A percentile compares a stretch with the other conserved stretches of the same genome.
phyloP scores from a whole-genome alignment of 1,284 basidiomycete genomes.

The Afroboletus lepidellus region DNA sequence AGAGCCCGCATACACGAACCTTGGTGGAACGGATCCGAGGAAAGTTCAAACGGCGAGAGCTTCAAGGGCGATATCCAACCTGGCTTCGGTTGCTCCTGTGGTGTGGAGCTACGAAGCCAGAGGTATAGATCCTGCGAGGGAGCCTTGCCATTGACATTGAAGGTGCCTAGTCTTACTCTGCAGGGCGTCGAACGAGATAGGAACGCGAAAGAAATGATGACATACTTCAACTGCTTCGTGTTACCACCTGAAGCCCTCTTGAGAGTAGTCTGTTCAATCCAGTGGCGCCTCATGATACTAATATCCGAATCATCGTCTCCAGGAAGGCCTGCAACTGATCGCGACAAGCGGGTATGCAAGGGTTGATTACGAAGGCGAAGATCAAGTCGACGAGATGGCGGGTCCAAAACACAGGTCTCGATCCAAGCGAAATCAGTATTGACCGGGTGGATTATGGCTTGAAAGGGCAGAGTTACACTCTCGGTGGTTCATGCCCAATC shows the following conservation, averaged over 20 bases:
- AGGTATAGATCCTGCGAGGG: constrained; percentile 65
- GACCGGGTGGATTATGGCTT: constrained; percentile 13
- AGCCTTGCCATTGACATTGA: constrained; percentile 75
- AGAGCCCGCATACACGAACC: constrained; percentile 12
- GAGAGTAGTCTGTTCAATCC: constrained; percentile 49
- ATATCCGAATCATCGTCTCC: constrained; percentile 61
- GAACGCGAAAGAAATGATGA: background rate
- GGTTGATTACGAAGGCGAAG: constrained; percentile 48
- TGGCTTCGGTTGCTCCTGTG: background rate
- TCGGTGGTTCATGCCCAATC: background rate
- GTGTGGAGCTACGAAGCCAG: constrained; percentile 41
- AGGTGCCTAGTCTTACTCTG: constrained; percentile 69
- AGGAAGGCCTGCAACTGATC: constrained; percentile 57
- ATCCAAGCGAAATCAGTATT: constrained; percentile 22
- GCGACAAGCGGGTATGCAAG: constrained; percentile 51
- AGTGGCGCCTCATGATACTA: constrained; percentile 57
- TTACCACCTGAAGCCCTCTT: constrained; percentile 33
- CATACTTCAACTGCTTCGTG: constrained; percentile 29
- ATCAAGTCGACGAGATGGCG: constrained; percentile 45
- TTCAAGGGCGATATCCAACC: constrained; percentile 38
- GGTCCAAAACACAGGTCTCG: constrained; percentile 13
- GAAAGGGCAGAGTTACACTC: constrained; percentile 5
- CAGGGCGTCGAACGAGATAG: constrained; percentile 1
- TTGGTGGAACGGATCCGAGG: constrained; percentile 10
- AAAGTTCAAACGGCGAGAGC: constrained; percentile 37